Percentiles rank a stretch among this genome's conserved stretches.
Evolutionary conservation across 23 red algal genomes (phyloP).

Genomic region (Agarophyton chilense): DNA sequence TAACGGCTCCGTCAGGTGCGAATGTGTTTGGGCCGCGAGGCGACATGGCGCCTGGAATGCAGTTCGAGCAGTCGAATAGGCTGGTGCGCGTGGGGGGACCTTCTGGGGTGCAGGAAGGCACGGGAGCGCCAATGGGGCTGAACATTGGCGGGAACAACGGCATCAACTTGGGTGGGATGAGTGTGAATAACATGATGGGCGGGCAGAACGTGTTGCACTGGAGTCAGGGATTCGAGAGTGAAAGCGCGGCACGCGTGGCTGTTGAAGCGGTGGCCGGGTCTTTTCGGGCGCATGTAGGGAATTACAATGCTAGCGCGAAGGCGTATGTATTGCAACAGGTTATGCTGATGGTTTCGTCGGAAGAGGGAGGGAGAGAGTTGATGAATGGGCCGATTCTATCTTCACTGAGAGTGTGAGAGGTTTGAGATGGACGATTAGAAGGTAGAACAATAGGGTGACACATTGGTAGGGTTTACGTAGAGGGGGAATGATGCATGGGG

Average conservation of each 20-base stretch:
- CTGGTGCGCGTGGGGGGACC: not conserved
- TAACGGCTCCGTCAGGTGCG: not conserved
- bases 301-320: not conserved
- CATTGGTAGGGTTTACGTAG: too few relatives aligned
- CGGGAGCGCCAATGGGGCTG: not conserved
- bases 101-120: not conserved
- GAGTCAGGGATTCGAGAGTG: conserved; percentile 47
- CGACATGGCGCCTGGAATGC: not conserved
- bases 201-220: conserved; percentile 10
- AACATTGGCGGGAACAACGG: not conserved
- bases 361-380: not conserved
- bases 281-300: conserved; percentile 8
- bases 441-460: too few relatives aligned
- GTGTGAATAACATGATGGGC: not conserved
- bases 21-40: conserved; percentile 14
- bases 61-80: conserved; percentile 17
- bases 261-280: conserved; percentile 21
- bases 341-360: not conserved
- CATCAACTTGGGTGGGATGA: not conserved
- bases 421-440: too few relatives aligned
- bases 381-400: not conserved
- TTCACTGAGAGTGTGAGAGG: not conserved
- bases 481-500: too few relatives aligned
- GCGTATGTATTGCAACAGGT: conserved; percentile 38
- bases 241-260: conserved; percentile 32